A percentile compares a stretch with the other conserved stretches of the same genome.
Evolutionary conservation across 108 stramenopile species (phyloP).

Genomic region (Stephanodiscus minutulus): DNA sequence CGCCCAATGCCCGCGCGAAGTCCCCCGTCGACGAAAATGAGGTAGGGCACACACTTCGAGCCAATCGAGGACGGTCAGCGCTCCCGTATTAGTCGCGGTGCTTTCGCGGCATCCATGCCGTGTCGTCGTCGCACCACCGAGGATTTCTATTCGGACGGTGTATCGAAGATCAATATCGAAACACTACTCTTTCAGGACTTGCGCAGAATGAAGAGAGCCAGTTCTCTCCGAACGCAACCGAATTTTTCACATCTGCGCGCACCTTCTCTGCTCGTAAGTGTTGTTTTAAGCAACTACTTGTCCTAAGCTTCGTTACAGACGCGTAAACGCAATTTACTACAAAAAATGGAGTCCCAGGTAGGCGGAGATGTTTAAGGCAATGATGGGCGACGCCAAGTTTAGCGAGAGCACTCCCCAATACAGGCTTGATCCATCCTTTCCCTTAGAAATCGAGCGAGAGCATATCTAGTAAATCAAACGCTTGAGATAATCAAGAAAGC

Average conservation of each 20-base stretch:
- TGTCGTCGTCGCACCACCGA: constrained; percentile 52
- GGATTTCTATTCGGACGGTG: constrained; percentile 68
- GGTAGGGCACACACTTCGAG: constrained; percentile 42
- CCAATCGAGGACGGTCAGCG: constrained; percentile 47
- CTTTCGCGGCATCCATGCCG: constrained; percentile 66
- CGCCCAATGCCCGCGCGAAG: constrained; percentile 49
- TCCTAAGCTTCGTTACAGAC: constrained; percentile 11
- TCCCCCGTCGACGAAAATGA: constrained; percentile 47
- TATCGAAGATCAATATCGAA: constrained; percentile 58
- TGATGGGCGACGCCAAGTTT: constrained; percentile 42
- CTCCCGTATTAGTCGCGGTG: constrained; percentile 66
- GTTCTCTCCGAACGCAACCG: constrained; percentile 40
- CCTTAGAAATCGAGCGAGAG: constrained; percentile 73
- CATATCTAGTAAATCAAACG: constrained; percentile 68
- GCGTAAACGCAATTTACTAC: constrained; percentile 67
- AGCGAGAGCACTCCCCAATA: constrained; percentile 35
- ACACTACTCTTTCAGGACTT: constrained; percentile 66
- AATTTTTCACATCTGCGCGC: constrained; percentile 60
- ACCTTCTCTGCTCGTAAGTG: constrained; percentile 58
- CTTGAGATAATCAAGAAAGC: constrained; percentile 61
- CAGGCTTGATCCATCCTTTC: constrained; percentile 63
- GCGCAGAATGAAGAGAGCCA: constrained; percentile 46
- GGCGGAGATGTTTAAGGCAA: constrained; percentile 65
- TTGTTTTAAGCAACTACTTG: neutral
- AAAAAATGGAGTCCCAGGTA: constrained; percentile 73